Evolutionary conservation across 164 flowering plant genomes (phyloP).

Genomic region (Sextonia rubra): DNA sequence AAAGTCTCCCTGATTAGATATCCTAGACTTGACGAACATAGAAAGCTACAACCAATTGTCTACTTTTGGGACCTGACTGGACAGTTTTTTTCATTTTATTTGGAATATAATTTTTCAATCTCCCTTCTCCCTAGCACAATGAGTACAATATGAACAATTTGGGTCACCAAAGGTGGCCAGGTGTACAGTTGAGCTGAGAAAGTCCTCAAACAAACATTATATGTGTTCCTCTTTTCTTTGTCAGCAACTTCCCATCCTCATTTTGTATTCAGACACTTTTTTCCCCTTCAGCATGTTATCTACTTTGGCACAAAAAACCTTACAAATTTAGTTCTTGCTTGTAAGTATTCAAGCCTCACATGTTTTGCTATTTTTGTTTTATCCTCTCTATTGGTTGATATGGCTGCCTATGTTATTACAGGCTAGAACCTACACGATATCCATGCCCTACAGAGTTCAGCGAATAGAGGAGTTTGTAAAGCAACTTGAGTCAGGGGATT

Average conservation of each 20-base stretch:
- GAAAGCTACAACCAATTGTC: neutral
- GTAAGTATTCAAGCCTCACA: neutral
- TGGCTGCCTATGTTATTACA: conserved; percentile 22
- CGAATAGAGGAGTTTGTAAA: conserved; percentile 84
- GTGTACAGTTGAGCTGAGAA: neutral
- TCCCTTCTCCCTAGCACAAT: neutral
- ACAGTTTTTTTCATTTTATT: neutral
- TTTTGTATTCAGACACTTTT: neutral
- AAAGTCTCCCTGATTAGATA: neutral
- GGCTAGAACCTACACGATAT: conserved; percentile 80
- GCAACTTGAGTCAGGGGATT: conserved; percentile 84
- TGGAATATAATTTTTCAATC: neutral
- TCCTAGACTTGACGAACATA: neutral
- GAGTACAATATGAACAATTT: neutral
- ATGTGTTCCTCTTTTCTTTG: neutral
- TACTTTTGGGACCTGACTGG: neutral
- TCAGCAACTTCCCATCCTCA: neutral
- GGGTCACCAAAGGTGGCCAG: neutral
- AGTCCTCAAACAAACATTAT: neutral
- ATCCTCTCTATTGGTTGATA: neutral
- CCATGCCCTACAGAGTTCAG: conserved; percentile 92
- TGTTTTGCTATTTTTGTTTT: neutral
- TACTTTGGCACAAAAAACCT: neutral
- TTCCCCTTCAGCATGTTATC: neutral
- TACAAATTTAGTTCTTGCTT: neutral